Percentiles rank a stretch among this genome's conserved stretches.
These are phyloP conservation scores for Misopates orontium DNA, from an alignment of 257 asterid species.

Conservation along the genomic window DNA sequence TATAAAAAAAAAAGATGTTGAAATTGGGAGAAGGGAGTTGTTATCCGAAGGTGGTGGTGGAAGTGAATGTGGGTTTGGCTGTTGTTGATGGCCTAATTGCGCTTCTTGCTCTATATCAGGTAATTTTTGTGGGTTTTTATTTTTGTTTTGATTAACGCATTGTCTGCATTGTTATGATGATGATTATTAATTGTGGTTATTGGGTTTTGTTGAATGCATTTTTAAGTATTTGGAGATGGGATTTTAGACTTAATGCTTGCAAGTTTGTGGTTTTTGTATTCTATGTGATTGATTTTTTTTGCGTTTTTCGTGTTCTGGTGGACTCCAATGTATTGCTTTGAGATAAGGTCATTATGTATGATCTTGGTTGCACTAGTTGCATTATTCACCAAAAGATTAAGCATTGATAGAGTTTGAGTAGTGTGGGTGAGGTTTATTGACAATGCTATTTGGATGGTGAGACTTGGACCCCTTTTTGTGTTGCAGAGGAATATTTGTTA, in stretches of 20 bases:
- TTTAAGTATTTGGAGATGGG: no score
- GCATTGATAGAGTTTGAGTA: not conserved
- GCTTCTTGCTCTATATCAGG: conserved; percentile 71
- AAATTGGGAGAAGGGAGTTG: conserved; percentile 59
- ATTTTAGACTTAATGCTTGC: not conserved
- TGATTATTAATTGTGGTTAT: not conserved
- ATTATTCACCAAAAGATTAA: not conserved
- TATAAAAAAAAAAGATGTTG: conserved; percentile 43
- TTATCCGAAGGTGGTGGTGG: conserved; percentile 61
- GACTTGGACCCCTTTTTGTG: no score
- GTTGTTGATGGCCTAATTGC: conserved; percentile 67
- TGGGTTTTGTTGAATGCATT: conserved; percentile 16
- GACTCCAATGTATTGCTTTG: not conserved
- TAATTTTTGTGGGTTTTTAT: conserved; percentile 20
- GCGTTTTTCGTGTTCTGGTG: no score
- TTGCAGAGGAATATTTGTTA: conserved; percentile 13
- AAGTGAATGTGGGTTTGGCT: conserved; percentile 66
- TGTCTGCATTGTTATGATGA: not conserved
- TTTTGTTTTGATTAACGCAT: conserved; percentile 15
- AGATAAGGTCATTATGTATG: conserved; percentile 3
- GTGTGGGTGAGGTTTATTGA: not conserved
- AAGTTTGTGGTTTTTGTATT: not conserved
- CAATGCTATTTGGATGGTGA: conserved; percentile 8
- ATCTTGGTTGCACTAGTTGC: conserved; percentile 5
- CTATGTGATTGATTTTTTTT: not conserved